These are phyloP conservation scores for Acanthochlamys bracteata DNA, from an alignment of 106 monocot genomes.

Conservation along the genomic window DNA sequence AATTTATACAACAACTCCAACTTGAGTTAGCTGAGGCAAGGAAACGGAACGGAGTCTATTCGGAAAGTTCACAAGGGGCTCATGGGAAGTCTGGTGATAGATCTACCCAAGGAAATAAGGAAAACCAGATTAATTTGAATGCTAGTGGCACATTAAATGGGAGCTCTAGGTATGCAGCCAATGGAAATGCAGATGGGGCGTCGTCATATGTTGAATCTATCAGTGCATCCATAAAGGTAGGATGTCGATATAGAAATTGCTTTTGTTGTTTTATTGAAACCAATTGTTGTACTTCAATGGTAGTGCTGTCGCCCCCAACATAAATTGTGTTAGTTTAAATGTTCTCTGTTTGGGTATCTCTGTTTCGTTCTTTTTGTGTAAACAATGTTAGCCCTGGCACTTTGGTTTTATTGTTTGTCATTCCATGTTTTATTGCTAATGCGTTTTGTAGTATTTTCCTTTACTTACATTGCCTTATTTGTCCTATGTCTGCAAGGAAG, in stretches of 20 bases:
- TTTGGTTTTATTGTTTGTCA: too few relatives aligned
- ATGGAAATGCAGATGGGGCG: constrained; percentile 29
- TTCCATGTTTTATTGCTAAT: too few relatives aligned
- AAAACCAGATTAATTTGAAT: constrained; percentile 32
- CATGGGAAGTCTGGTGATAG: constrained; percentile 27
- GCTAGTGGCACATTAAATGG: constrained; percentile 26
- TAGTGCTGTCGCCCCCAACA: neutral
- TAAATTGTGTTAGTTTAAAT: neutral
- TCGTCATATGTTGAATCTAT: constrained; percentile 24
- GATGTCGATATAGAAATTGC: neutral
- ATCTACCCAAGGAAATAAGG: constrained; percentile 32
- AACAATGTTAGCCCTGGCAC: too few relatives aligned
- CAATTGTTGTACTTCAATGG: neutral
- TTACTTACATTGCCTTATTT: too few relatives aligned
- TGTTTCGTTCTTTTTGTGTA: too few relatives aligned
- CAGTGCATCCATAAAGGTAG: constrained; percentile 38
- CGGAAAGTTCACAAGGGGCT: constrained; percentile 33
- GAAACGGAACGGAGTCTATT: constrained; percentile 29
- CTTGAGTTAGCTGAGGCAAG: constrained; percentile 62
- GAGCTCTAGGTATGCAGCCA: constrained; percentile 21
- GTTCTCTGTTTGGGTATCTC: too few relatives aligned
- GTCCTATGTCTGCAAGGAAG: too few relatives aligned
- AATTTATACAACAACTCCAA: constrained; percentile 88
- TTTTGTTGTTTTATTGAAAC: neutral
- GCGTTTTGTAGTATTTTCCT: too few relatives aligned